Conservation (phyloP, 2,329 filamentous ascomycete species). For the Trichoderma brevicompactum region DNA sequence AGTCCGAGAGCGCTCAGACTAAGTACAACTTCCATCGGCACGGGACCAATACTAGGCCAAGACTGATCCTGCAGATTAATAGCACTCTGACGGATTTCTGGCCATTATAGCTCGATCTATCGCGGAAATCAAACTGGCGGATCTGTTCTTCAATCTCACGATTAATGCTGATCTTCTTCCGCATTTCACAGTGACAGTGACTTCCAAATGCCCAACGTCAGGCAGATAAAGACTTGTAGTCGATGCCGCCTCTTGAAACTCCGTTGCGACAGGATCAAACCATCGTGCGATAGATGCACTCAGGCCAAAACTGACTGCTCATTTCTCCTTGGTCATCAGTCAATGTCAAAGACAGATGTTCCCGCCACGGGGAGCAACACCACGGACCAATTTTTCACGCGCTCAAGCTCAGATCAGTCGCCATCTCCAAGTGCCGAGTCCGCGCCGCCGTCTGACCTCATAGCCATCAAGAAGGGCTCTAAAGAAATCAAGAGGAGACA, state of each 20-base stretch:
- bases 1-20: neutral
- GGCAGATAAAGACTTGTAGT: constrained; percentile 8
- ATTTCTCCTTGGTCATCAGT: neutral
- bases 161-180: neutral
- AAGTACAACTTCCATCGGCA: neutral
- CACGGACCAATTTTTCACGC: neutral
- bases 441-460: neutral
- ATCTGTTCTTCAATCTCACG: too few species aligned
- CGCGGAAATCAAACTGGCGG: neutral
- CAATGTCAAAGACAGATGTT: neutral
- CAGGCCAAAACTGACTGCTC: neutral
- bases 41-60: too few species aligned
- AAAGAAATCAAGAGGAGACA: constrained; percentile 8
- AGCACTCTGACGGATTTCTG: too few species aligned
- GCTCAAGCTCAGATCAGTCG: neutral
- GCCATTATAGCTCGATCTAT: neutral
- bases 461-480: neutral
- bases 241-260: constrained; percentile 16
- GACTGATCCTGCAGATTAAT: neutral
- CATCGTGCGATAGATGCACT: constrained; percentile 4
- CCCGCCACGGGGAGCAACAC: neutral
- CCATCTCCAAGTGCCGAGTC: constrained; percentile 4
- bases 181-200: neutral
- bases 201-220: constrained; percentile 4
- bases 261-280: constrained; percentile 15